Evolutionary conservation across 257 asterid species (phyloP), one percentile per base, ranked within the genome.

Genomic region (Penstemon eatonii): DNA sequence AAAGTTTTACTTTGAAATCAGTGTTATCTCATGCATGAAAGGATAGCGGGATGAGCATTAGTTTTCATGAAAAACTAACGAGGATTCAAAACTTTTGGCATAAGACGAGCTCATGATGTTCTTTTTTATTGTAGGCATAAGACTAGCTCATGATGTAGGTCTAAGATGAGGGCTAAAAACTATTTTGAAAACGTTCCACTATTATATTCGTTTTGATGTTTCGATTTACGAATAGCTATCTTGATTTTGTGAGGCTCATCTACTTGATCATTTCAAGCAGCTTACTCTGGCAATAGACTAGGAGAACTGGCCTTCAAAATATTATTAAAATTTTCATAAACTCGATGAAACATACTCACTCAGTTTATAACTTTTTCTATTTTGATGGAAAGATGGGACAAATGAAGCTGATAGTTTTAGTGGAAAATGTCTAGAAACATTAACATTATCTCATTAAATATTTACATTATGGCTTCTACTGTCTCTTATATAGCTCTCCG

Each of bases 321-420:
- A 56, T 55, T 47, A 50, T 56, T 56, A 49, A 52, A 60, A 43
- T 70, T 52, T 45, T 59, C 56, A 43, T 43, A 63, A 63, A 55
- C 15, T 63, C 42, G 56, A 46, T 58, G 41, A 49, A 44, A 38
- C 67, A 40, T 45, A 39, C 39, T 38, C 52, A 25, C 4, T 44
- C 9, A 8, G 46, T 36, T 39, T 55, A 45, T 64, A 6, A 0
- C 50, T 8, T 36, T 8, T 58, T 55, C 38, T 56, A 19, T 55
- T 53, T 75, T 15, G 50, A 59, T 45, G 65, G 65, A 18, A 25
- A 60, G 42, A 18, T 41, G 51, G 58, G 40, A 62, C 58, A 7
- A 19, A 52, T 65, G 73, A 8, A 63, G 47, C 57, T 39, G 41
- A 42, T 49, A 11, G 13, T 56, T 65, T 5, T 12, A 42, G 41